Conservation (phyloP, 176 grass and related monocot genomes). For the Rhipidocladum racemiflorum region DNA sequence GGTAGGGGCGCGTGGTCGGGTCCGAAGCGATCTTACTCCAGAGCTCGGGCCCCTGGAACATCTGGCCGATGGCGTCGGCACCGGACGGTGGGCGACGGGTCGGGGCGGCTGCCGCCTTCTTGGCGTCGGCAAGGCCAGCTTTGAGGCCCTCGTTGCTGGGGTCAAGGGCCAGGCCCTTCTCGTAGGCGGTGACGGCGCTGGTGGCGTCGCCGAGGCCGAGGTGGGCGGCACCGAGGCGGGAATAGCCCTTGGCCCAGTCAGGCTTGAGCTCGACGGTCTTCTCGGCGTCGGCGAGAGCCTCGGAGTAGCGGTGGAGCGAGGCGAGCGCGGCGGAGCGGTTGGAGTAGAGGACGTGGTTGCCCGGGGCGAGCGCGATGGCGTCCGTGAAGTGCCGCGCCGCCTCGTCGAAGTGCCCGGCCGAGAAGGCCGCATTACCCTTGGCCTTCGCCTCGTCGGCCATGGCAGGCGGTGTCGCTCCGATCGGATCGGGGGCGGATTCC, state of each 20-base stretch:
- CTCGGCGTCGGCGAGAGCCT: constrained; percentile 70
- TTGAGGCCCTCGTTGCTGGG: constrained; percentile 78
- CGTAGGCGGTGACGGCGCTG: constrained; percentile 64
- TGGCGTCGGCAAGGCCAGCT: constrained; percentile 67
- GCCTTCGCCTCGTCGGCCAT: constrained; percentile 86
- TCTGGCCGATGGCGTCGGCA: constrained; percentile 56
- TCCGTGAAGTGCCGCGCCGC: constrained; percentile 65
- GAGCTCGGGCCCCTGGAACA: constrained; percentile 93
- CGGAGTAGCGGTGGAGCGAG: constrained; percentile 78
- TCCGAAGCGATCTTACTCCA: constrained; percentile 89
- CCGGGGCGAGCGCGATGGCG: constrained; percentile 63
- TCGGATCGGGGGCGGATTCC: constrained; percentile 27
- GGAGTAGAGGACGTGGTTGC: constrained; percentile 88
- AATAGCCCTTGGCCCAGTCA: constrained; percentile 98
- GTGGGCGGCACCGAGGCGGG: constrained; percentile 83
- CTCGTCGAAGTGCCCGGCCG: constrained; percentile 60
- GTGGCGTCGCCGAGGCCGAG: constrained; percentile 65
- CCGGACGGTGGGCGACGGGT: constrained; percentile 32
- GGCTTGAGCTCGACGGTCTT: constrained; percentile 91
- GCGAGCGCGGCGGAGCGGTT: constrained; percentile 96
- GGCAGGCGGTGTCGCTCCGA: constrained; percentile 23
- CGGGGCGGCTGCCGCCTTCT: constrained; percentile 35
- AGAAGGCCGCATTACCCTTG: constrained; percentile 71
- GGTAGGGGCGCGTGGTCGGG: constrained; percentile 65
- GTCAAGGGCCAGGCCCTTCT: constrained; percentile 77